A percentile compares a stretch with the other conserved stretches of the same genome.
These are phyloP conservation scores for Scopulariopsis brevicaulis DNA, from an alignment of 2,329 filamentous ascomycete genomes.

Conservation along the genomic window DNA sequence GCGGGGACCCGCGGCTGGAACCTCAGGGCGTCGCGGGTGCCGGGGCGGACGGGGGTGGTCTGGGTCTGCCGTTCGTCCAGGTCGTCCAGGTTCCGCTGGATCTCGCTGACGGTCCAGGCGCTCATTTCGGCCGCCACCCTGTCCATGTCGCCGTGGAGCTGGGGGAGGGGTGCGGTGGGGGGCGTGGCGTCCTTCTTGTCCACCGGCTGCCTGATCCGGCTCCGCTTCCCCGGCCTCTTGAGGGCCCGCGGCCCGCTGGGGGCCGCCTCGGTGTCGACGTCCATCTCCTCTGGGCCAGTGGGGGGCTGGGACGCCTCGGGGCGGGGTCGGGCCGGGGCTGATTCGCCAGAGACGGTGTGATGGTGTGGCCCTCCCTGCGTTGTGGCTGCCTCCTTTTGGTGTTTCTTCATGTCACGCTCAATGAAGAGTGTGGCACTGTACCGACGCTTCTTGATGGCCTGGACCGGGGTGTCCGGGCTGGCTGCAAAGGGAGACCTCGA, in stretches of 20 bases:
- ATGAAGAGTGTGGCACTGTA: slow-evolving; percentile 13
- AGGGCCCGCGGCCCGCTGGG: background rate
- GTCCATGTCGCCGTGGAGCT: slow-evolving; percentile 30
- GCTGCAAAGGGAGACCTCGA: background rate
- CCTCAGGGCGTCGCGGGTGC: slow-evolving; percentile 16
- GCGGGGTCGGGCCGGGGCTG: background rate
- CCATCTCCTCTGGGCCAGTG: background rate
- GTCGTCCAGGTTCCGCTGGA: slow-evolving; percentile 37
- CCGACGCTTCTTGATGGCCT: slow-evolving; percentile 25
- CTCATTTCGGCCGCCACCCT: slow-evolving; percentile 44
- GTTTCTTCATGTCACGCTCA: slow-evolving; percentile 5
- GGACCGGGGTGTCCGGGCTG: background rate
- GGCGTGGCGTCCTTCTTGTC: background rate
- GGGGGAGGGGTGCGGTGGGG: slow-evolving; percentile 11
- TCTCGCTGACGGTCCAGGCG: slow-evolving; percentile 45
- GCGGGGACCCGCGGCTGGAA: slow-evolving; percentile 45
- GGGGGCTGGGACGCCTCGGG: background rate
- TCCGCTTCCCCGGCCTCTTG: background rate
- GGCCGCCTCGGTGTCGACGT: background rate
- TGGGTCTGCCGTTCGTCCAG: slow-evolving; percentile 27
- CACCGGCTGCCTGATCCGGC: background rate
- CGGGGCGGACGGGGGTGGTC: slow-evolving; percentile 8
- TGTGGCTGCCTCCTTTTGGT: background rate
- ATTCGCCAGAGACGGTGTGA: background rate
- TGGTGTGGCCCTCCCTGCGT: background rate